phyloP scores from a whole-genome alignment of 2,329 filamentous ascomycete species.

The Geoglossum cookeanum region DNA sequence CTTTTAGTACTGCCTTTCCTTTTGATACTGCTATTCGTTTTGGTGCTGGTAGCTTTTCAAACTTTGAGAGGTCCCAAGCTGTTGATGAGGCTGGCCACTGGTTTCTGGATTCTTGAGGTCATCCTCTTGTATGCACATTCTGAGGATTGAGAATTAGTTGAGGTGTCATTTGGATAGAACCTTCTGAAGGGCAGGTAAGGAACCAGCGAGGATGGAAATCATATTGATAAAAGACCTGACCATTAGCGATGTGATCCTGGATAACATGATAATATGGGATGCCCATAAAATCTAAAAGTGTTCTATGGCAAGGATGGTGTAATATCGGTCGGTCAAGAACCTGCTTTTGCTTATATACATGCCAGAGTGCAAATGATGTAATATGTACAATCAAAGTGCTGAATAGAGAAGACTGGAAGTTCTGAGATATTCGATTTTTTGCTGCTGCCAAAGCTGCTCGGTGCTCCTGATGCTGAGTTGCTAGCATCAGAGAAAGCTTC shows the following conservation, averaged over 20 bases:
- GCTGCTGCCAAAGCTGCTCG: neutral
- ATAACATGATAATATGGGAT: neutral
- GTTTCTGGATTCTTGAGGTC: too few species aligned
- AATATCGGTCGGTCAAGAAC: neutral
- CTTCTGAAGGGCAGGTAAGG: too few species aligned
- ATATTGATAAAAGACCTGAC: neutral
- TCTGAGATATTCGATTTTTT: neutral
- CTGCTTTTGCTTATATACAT: too few species aligned
- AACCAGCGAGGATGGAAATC: too few species aligned
- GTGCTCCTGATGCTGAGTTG: neutral
- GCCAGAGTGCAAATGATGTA: neutral
- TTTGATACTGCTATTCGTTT: too few species aligned
- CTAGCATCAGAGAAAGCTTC: neutral
- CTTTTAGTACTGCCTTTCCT: too few species aligned
- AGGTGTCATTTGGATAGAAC: too few species aligned
- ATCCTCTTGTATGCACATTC: too few species aligned
- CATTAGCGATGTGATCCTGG: neutral
- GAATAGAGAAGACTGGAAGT: neutral
- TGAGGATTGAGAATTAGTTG: too few species aligned
- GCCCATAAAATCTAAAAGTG: neutral
- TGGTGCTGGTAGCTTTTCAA: too few species aligned
- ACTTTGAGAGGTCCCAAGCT: too few species aligned
- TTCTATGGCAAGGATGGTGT: neutral
- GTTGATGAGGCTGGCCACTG: too few species aligned
- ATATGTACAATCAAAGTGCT: neutral